phyloP scores from a whole-genome alignment of 163 green algal species.

The Chlorella variabilis region DNA sequence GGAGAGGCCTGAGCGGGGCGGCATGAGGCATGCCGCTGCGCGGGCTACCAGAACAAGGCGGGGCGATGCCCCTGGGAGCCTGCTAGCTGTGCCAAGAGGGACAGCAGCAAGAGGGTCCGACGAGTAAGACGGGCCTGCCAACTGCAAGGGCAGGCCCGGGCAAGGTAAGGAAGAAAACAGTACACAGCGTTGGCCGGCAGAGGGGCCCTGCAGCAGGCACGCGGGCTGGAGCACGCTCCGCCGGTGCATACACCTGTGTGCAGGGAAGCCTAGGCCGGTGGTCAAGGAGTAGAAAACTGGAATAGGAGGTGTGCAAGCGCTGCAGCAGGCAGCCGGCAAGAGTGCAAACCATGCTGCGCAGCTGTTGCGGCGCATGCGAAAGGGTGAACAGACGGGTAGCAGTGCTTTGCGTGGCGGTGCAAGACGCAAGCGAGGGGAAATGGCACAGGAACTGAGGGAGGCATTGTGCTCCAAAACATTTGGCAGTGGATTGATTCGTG shows the following conservation, averaged over 20 bases:
- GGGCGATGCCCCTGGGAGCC: background rate
- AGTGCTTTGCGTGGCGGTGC: background rate
- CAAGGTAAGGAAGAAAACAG: background rate
- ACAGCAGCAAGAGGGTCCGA: too few relatives aligned
- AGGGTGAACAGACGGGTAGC: background rate
- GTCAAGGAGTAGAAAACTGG: background rate
- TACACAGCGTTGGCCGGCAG: background rate
- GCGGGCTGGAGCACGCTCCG: slow-evolving; percentile 31
- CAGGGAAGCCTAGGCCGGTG: too few relatives aligned
- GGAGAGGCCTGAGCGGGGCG: slow-evolving; percentile 1
- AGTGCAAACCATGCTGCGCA: background rate
- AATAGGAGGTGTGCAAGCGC: background rate
- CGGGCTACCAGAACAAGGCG: slow-evolving; percentile 16
- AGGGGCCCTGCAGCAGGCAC: too few relatives aligned
- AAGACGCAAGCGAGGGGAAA: background rate
- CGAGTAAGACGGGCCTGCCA: too few relatives aligned
- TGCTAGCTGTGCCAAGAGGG: too few relatives aligned
- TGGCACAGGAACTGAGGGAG: slow-evolving; percentile 26
- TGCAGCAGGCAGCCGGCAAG: background rate
- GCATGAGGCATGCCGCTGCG: slow-evolving; percentile 23
- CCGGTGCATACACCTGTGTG: too few relatives aligned
- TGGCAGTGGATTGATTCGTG: slow-evolving; percentile 4
- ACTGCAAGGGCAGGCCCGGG: background rate
- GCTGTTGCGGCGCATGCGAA: background rate
- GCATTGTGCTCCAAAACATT: slow-evolving; percentile 16